Conservation (phyloP, 208 protist species). For the Tritrichomonas foetus region DNA sequence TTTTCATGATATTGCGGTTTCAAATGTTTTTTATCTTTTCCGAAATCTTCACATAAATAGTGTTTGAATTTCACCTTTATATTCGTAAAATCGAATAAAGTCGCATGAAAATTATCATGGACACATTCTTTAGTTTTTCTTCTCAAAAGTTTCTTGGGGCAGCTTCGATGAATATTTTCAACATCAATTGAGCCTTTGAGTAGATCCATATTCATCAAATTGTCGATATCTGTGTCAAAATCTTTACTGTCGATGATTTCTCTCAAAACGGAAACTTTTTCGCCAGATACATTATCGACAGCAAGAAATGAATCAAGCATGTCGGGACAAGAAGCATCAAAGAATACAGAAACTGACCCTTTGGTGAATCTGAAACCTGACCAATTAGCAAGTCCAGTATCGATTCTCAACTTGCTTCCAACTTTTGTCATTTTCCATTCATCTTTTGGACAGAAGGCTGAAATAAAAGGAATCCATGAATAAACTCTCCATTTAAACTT, state of each 20-base stretch:
- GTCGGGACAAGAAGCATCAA: neutral
- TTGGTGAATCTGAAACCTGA: neutral
- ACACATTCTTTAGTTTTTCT: too few species aligned
- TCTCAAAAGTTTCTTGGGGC: neutral
- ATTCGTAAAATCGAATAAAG: neutral
- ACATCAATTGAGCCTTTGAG: neutral
- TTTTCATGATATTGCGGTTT: neutral
- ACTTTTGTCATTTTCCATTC: conserved; percentile 12
- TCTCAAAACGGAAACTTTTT: neutral
- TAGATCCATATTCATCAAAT: conserved; percentile 27
- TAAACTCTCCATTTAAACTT: conserved; percentile 32
- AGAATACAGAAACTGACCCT: neutral
- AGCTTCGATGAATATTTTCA: neutral
- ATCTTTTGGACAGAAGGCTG: conserved; percentile 8
- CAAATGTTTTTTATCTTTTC: neutral
- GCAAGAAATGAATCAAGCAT: neutral
- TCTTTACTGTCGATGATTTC: neutral
- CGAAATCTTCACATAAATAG: neutral
- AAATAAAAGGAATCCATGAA: conserved; percentile 7
- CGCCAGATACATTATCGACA: neutral
- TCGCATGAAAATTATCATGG: neutral
- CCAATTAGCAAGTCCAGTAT: neutral
- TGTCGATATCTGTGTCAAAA: neutral
- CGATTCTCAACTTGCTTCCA: conserved; percentile 10
- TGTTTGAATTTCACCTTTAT: neutral